Evolutionary conservation across 768 basidiomycete genomes (phyloP).

Genomic region (Kwoniella heveanensis): DNA sequence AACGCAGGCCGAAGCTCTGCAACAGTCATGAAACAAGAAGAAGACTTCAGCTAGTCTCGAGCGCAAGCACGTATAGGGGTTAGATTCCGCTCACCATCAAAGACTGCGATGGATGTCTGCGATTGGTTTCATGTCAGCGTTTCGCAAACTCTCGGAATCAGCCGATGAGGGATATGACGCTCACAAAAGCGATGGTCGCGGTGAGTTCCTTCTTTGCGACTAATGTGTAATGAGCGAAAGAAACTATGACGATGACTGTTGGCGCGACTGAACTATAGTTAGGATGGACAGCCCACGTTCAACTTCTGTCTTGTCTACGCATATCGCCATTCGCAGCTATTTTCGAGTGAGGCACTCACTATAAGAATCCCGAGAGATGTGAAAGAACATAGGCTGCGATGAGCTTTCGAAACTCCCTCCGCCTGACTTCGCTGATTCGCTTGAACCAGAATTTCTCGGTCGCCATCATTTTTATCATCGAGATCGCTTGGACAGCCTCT

Average conservation of each 20-base stretch:
- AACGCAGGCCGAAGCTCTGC: slow-evolving; percentile 34
- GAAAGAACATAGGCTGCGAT: slow-evolving; percentile 27
- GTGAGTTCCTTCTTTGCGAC: slow-evolving; percentile 35
- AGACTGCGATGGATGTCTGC: slow-evolving; percentile 48
- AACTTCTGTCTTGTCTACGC: too few species aligned
- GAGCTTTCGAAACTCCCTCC: slow-evolving; percentile 28
- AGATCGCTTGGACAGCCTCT: slow-evolving; percentile 46
- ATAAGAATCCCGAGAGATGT: slow-evolving; percentile 30
- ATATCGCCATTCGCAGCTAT: too few species aligned
- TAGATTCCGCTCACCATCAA: too few species aligned
- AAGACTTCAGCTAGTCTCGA: too few species aligned
- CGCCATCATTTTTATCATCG: slow-evolving; percentile 51
- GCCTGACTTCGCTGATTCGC: slow-evolving; percentile 35
- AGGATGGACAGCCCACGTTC: too few species aligned
- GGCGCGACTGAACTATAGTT: slow-evolving; percentile 28
- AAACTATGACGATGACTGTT: slow-evolving; percentile 33
- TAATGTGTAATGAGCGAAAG: slow-evolving; percentile 50
- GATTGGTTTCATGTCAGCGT: neutral
- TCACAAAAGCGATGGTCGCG: slow-evolving; percentile 45
- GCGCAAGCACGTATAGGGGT: too few species aligned
- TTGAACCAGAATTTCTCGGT: slow-evolving; percentile 42
- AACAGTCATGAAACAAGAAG: slow-evolving; percentile 1
- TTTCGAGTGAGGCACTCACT: slow-evolving; percentile 28
- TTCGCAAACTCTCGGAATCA: neutral
- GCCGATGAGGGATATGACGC: slow-evolving; percentile 17